A percentile compares a stretch with the other conserved stretches of the same genome.
These are phyloP conservation scores for Talaromyces sp. DNA, from an alignment of 2,329 filamentous ascomycete genomes.

Conservation along the genomic window DNA sequence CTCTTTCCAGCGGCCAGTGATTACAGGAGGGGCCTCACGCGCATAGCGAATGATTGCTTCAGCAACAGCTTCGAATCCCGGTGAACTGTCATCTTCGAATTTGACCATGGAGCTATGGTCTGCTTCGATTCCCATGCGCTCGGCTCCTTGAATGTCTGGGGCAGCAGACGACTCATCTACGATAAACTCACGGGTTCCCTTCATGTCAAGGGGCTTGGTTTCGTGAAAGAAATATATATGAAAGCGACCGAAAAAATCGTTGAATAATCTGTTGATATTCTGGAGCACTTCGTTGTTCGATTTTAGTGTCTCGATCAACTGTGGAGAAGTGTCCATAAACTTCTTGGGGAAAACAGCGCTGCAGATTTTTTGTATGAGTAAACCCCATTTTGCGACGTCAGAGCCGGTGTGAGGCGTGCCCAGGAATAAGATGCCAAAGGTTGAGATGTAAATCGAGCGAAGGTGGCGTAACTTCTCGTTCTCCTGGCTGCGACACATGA, in stretches of 20 bases:
- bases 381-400: constrained; percentile 65
- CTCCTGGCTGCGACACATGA: constrained; percentile 62
- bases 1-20: constrained; percentile 57
- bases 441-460: constrained; percentile 68
- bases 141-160: constrained; percentile 66
- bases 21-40: constrained; percentile 53
- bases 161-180: constrained; percentile 69
- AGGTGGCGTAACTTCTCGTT: constrained; percentile 61
- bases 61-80: constrained; percentile 59
- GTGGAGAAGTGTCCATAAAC: constrained; percentile 64
- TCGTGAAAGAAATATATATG: constrained; percentile 75
- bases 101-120: constrained; percentile 72
- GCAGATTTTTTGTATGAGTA: constrained; percentile 65
- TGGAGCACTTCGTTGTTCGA: constrained; percentile 70
- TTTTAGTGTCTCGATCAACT: constrained; percentile 68
- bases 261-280: constrained; percentile 70
- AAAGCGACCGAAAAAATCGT: constrained; percentile 67
- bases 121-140: constrained; percentile 70
- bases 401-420: constrained; percentile 73
- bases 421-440: constrained; percentile 72
- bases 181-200: constrained; percentile 60
- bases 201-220: constrained; percentile 67
- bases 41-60: constrained; percentile 48
- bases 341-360: constrained; percentile 62
- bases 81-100: constrained; percentile 61